Evolutionary conservation across 345 rosid genomes (phyloP).

Genomic region (Acer campestre): DNA sequence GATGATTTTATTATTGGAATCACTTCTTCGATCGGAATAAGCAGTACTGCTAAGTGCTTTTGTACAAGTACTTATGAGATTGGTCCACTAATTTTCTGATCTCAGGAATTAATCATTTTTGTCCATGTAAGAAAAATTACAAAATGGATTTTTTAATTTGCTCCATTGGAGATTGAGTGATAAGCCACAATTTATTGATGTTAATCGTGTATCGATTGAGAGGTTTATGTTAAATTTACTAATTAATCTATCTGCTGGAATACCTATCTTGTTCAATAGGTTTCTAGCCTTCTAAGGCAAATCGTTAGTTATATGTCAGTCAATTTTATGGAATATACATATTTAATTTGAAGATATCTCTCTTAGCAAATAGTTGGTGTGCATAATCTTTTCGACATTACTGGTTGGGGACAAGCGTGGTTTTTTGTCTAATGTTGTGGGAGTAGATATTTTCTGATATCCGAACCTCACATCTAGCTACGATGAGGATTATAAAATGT

Average conservation of each 20-base stretch:
- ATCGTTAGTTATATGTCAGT: not conserved
- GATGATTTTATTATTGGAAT: too few relatives aligned
- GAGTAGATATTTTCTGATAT: too few relatives aligned
- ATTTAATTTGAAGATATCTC: not conserved
- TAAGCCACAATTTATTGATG: not conserved
- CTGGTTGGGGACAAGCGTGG: too few relatives aligned
- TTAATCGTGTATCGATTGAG: not conserved
- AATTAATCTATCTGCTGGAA: not conserved
- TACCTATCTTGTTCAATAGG: not conserved
- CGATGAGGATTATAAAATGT: not conserved
- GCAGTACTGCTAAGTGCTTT: not conserved
- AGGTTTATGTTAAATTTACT: not conserved
- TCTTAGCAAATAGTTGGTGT: too few relatives aligned
- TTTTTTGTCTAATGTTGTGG: too few relatives aligned
- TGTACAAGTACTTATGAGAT: not conserved
- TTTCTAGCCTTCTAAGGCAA: not conserved
- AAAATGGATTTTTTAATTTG: too few relatives aligned
- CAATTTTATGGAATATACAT: not conserved
- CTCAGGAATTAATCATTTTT: too few relatives aligned
- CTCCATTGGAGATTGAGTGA: too few relatives aligned
- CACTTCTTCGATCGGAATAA: not conserved
- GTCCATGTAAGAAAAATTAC: too few relatives aligned
- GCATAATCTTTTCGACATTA: too few relatives aligned
- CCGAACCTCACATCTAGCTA: too few relatives aligned
- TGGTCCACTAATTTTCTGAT: too few relatives aligned